Percentiles rank a stretch among this genome's conserved stretches.
phyloP scores from a whole-genome alignment of 2,329 filamentous ascomycete genomes.

The Penicillium sp. region DNA sequence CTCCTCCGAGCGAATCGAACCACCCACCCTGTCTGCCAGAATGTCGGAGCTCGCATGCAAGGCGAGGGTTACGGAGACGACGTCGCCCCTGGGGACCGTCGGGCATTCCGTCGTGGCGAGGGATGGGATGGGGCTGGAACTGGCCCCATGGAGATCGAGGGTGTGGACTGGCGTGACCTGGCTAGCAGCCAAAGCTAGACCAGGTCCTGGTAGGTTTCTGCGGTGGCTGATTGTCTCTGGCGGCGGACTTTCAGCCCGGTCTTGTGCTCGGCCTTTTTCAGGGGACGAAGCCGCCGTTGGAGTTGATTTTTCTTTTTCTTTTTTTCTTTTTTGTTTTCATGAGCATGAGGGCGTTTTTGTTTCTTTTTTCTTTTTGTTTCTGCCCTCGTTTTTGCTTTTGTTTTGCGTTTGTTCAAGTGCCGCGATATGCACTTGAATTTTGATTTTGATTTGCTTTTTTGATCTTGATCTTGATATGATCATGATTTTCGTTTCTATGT shows the following conservation, averaged over 20 bases:
- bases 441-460: too few species aligned
- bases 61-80: constrained; percentile 26
- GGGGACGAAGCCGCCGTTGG: too few species aligned
- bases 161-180: not conserved
- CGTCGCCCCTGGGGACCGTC: constrained; percentile 22
- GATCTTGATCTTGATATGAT: too few species aligned
- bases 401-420: too few species aligned
- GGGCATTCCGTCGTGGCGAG: constrained; percentile 28
- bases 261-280: too few species aligned
- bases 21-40: constrained; percentile 27
- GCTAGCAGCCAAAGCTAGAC: too few species aligned
- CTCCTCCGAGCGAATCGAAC: constrained; percentile 27
- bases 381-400: too few species aligned
- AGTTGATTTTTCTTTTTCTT: not conserved
- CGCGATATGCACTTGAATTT: too few species aligned
- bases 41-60: constrained; percentile 19
- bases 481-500: too few species aligned
- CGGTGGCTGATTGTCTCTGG: not conserved
- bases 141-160: constrained; percentile 31
- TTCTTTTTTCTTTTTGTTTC: too few species aligned
- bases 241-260: not conserved
- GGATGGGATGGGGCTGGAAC: constrained; percentile 31
- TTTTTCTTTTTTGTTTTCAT: not conserved
- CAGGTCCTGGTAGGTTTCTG: too few species aligned
- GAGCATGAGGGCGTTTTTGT: not conserved